Percentiles rank a stretch among this genome's conserved stretches.
Evolutionary conservation across 192 early-diverging fungal species (phyloP).

Genomic region (Cetraspora pellucida): DNA sequence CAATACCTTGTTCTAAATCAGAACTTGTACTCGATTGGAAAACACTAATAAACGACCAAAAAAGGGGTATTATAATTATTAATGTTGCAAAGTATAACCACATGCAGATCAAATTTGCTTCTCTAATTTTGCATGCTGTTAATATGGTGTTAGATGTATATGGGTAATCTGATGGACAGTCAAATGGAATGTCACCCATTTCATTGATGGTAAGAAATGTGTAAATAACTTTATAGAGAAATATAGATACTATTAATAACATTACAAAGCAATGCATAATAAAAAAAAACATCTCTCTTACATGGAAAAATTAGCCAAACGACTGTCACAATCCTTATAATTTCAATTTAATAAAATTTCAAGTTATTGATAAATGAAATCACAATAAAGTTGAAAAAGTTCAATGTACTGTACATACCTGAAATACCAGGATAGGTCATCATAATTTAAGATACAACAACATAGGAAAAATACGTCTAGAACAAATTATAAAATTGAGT

Average conservation of each 20-base stretch:
- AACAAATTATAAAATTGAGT: too few relatives aligned
- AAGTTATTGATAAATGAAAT: not conserved
- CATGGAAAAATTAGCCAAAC: not conserved
- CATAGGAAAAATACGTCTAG: too few relatives aligned
- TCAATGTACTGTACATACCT: not conserved
- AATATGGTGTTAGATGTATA: not conserved
- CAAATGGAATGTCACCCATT: constrained; percentile 1
- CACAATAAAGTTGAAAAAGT: not conserved
- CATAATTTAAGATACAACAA: too few relatives aligned
- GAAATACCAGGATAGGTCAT: too few relatives aligned
- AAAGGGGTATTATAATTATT: not conserved
- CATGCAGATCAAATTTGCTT: not conserved
- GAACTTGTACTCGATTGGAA: too few relatives aligned
- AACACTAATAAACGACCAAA: not conserved
- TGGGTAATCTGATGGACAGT: constrained; percentile 14
- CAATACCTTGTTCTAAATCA: too few relatives aligned
- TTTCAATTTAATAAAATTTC: not conserved
- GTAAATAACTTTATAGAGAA: not conserved
- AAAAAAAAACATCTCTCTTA: not conserved
- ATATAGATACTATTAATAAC: not conserved
- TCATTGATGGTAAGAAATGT: not conserved
- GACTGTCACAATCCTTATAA: not conserved
- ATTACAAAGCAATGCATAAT: not conserved
- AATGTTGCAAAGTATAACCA: not conserved
- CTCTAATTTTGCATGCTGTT: not conserved